These are phyloP conservation scores for Suillus placidus DNA, from an alignment of 768 basidiomycete species.

Conservation along the genomic window DNA sequence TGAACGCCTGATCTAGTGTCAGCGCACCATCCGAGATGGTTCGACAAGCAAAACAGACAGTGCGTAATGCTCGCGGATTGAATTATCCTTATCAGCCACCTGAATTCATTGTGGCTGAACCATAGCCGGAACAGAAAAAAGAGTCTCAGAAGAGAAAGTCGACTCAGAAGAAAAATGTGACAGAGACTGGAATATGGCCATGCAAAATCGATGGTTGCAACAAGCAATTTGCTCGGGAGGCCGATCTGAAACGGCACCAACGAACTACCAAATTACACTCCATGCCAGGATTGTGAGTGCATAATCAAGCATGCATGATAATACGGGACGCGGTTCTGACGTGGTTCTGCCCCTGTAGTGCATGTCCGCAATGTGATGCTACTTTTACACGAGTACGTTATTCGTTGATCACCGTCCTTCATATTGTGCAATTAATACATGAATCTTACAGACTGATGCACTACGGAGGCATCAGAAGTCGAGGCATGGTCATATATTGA, in stretches of 20 bases:
- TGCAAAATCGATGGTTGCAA: slow-evolving; percentile 82
- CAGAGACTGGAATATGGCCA: slow-evolving; percentile 65
- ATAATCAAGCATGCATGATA: slow-evolving; percentile 11
- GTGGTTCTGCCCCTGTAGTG: slow-evolving; percentile 40
- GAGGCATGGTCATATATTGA: slow-evolving; percentile 46
- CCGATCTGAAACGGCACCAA: slow-evolving; percentile 81
- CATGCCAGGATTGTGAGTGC: slow-evolving; percentile 68
- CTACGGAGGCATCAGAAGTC: slow-evolving; percentile 81
- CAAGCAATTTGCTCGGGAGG: slow-evolving; percentile 82
- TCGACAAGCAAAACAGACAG: slow-evolving; percentile 38
- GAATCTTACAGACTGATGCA: slow-evolving; percentile 64
- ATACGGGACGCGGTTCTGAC: slow-evolving; percentile 18
- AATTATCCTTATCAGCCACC: slow-evolving; percentile 26
- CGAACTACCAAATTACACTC: slow-evolving; percentile 79
- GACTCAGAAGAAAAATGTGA: slow-evolving; percentile 47
- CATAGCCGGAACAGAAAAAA: slow-evolving; percentile 45
- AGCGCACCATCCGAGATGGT: slow-evolving; percentile 28
- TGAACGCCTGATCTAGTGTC: slow-evolving; percentile 4
- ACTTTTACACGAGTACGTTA: slow-evolving; percentile 73
- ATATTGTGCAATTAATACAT: slow-evolving; percentile 14
- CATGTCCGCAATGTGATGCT: slow-evolving; percentile 80
- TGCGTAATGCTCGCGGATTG: slow-evolving; percentile 26
- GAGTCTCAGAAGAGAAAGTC: slow-evolving; percentile 44
- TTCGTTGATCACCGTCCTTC: slow-evolving; percentile 17
- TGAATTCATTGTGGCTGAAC: slow-evolving; percentile 15